These are phyloP conservation scores for Suhomyces bokatorum DNA, from an alignment of 1,139 yeast genomes.

Conservation along the genomic window DNA sequence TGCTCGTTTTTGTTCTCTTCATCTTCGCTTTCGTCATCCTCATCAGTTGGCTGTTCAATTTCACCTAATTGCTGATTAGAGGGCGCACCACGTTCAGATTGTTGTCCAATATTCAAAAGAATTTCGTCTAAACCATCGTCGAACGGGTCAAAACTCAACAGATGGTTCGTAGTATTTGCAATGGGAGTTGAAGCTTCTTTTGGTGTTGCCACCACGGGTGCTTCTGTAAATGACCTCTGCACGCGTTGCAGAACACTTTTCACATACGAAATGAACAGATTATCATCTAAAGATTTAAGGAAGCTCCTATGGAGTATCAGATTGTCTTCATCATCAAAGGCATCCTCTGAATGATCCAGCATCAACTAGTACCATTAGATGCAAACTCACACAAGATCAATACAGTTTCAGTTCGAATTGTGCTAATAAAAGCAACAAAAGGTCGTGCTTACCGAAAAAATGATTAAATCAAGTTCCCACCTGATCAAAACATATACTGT, in stretches of 20 bases:
- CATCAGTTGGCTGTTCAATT: conserved; percentile 18
- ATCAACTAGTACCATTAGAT: neutral
- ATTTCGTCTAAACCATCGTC: conserved; percentile 41
- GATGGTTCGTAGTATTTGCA: neutral
- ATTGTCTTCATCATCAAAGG: conserved; percentile 9
- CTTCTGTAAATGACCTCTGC: conserved; percentile 14
- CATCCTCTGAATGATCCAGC: neutral
- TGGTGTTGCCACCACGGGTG: conserved; percentile 7
- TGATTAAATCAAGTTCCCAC: neutral
- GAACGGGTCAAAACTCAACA: conserved; percentile 37
- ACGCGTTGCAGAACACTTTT: conserved; percentile 31
- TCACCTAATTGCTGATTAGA: conserved; percentile 4
- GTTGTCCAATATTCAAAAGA: conserved; percentile 12
- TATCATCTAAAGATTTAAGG: conserved; percentile 41
- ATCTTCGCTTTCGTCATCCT: neutral
- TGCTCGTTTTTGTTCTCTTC: neutral
- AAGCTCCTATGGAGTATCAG: conserved; percentile 18
- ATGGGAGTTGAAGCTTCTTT: conserved; percentile 12
- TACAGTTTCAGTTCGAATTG: neutral
- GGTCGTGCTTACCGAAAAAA: neutral
- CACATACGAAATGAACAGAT: conserved; percentile 41
- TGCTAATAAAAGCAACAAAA: neutral
- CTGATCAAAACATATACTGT: neutral
- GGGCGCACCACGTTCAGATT: neutral
- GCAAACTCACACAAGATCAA: neutral